Evolutionary conservation across 495 filamentous ascomycete species (phyloP).

Genomic region (Penicillium argentinense): DNA sequence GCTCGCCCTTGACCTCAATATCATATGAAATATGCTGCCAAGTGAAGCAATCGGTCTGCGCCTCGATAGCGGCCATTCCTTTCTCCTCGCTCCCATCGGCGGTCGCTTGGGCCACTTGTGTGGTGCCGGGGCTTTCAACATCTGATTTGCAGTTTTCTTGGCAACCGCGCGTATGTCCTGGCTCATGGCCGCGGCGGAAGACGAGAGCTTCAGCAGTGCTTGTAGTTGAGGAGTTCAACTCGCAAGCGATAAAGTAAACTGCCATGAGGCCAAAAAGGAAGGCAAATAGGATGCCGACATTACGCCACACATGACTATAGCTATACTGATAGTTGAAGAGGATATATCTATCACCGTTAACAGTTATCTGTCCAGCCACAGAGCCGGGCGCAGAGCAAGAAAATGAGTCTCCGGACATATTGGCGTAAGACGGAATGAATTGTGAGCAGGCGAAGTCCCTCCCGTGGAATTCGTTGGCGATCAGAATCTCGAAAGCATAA

Average conservation of each 20-base stretch:
- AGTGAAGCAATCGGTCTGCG: constrained; percentile 62
- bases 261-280: constrained; percentile 55
- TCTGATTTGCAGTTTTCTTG: too few species aligned
- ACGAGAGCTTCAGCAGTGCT: constrained; percentile 44
- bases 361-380: not conserved
- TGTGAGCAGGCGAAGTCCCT: constrained; percentile 45
- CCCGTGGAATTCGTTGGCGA: constrained; percentile 59
- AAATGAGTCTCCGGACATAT: constrained; percentile 26
- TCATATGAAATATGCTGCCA: constrained; percentile 74
- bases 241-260: constrained; percentile 32
- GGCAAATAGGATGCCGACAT: constrained; percentile 46
- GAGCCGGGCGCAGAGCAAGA: not conserved
- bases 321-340: not conserved
- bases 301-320: not conserved
- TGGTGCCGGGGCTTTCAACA: constrained; percentile 58
- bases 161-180: constrained; percentile 19
- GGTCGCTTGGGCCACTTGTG: not conserved
- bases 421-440: constrained; percentile 47
- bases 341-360: not conserved
- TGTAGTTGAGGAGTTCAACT: constrained; percentile 29
- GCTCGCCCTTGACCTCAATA: constrained; percentile 59
- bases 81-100: constrained; percentile 44
- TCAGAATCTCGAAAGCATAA: constrained; percentile 44
- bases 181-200: constrained; percentile 36
- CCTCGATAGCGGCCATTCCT: constrained; percentile 50